Evolutionary conservation across 1,139 yeast genomes (phyloP).

Genomic region (Kurtzmaniella quercitrusa): DNA sequence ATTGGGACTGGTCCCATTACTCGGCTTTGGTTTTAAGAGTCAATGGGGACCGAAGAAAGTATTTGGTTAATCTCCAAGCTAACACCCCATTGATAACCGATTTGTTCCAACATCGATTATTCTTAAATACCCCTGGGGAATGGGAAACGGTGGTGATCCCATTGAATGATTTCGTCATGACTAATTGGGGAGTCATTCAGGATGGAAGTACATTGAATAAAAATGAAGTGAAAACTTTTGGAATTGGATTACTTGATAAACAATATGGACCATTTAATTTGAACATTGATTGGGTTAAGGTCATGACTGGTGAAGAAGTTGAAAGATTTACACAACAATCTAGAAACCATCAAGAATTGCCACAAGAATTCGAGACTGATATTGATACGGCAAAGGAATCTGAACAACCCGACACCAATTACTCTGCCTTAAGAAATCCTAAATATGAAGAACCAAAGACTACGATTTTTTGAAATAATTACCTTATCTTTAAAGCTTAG

Average conservation of each 20-base stretch:
- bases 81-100: conserved; percentile 77
- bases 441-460: conserved; percentile 30
- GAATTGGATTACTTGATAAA: conserved; percentile 75
- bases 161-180: conserved; percentile 71
- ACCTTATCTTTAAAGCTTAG: neutral
- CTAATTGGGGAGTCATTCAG: conserved; percentile 80
- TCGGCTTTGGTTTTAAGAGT: conserved; percentile 65
- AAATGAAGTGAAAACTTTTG: conserved; percentile 66
- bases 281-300: conserved; percentile 71
- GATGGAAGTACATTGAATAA: conserved; percentile 60
- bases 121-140: conserved; percentile 66
- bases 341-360: conserved; percentile 17
- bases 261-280: conserved; percentile 74
- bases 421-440: conserved; percentile 16
- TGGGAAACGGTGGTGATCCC: conserved; percentile 87
- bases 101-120: conserved; percentile 76
- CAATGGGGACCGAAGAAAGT: conserved; percentile 70
- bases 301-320: conserved; percentile 54
- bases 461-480: conserved; percentile 21
- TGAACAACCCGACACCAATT: neutral
- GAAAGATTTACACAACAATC: conserved; percentile 32
- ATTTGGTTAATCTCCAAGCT: conserved; percentile 76
- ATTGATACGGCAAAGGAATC: conserved; percentile 10
- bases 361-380: conserved; percentile 1
- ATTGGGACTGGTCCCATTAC: conserved; percentile 63